phyloP scores from a whole-genome alignment of 305 asterid species.

The Striga hermonthica region DNA sequence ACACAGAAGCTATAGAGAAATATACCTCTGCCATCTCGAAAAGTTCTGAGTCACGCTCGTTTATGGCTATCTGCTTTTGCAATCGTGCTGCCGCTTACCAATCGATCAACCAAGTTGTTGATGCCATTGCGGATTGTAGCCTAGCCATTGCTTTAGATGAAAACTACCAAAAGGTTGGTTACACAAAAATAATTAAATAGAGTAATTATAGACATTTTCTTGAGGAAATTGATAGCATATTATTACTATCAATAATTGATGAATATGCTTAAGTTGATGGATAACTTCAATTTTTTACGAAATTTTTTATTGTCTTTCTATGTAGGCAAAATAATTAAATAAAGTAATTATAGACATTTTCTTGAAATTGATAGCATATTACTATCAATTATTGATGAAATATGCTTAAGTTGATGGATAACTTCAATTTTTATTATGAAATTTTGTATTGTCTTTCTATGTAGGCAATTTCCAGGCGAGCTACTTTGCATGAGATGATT shows the following conservation, averaged over 20 bases:
- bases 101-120: conserved; percentile 68
- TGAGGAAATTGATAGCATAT: not conserved
- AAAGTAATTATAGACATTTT: not conserved
- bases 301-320: conserved; percentile 24
- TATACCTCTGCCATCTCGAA: conserved; percentile 77
- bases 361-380: not conserved
- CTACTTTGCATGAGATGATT: conserved; percentile 78
- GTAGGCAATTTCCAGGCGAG: conserved; percentile 94
- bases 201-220: not conserved
- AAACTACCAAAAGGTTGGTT: conserved; percentile 69
- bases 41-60: conserved; percentile 76
- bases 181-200: not conserved
- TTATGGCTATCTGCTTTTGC: conserved; percentile 91
- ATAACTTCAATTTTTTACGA: conserved; percentile 8
- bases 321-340: conserved; percentile 54
- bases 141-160: conserved; percentile 83
- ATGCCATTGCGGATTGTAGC: conserved; percentile 95
- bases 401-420: not conserved
- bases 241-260: no score
- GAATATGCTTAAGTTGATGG: not conserved
- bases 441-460: conserved; percentile 23
- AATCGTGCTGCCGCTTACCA: conserved; percentile 98
- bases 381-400: not conserved
- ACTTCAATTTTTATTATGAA: conserved; percentile 17
- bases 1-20: conserved; percentile 75